Evolutionary conservation across 1,284 basidiomycete species (phyloP).

Genomic region (Apiotrichum veenhuisii): DNA sequence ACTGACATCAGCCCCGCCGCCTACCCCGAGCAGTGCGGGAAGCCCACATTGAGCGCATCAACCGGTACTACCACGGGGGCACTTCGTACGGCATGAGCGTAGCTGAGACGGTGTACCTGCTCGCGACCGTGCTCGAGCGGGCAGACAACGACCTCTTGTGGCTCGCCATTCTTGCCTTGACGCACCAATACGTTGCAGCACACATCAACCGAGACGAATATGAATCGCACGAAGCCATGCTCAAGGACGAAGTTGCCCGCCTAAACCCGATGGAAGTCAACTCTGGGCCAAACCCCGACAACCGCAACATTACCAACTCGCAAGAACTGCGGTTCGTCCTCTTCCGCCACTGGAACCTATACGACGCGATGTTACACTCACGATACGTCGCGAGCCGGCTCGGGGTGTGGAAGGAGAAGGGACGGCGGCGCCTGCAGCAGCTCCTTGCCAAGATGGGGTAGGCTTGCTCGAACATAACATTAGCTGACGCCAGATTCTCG

Average conservation of each 20-base stretch:
- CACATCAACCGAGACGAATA: conserved; percentile 84
- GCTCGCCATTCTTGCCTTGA: conserved; percentile 91
- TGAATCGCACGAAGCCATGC: conserved; percentile 72
- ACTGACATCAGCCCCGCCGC: conserved; percentile 47
- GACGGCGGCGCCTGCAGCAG: conserved; percentile 81
- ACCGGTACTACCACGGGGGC: conserved; percentile 80
- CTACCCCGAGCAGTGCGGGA: conserved; percentile 68
- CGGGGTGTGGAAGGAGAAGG: conserved; percentile 93
- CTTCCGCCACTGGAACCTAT: conserved; percentile 95
- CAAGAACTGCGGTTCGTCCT: conserved; percentile 91
- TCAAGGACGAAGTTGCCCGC: conserved; percentile 82
- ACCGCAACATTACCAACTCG: conserved; percentile 69
- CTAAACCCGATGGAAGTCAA: conserved; percentile 61
- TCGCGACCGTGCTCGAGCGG: conserved; percentile 82
- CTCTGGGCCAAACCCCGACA: conserved; percentile 58
- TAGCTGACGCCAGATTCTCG: conserved; percentile 63
- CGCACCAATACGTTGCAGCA: conserved; percentile 83
- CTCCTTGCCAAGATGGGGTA: conserved; percentile 99
- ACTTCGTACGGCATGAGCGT: conserved; percentile 87
- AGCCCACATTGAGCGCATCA: conserved; percentile 60
- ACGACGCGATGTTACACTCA: conserved; percentile 96
- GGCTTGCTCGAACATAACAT: conserved; percentile 27
- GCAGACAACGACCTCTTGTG: conserved; percentile 92
- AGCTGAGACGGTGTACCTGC: conserved; percentile 80
- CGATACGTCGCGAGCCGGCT: conserved; percentile 92